Conservation (phyloP, 208 protist genomes). For the Leptomonas pyrrhocoris region DNA sequence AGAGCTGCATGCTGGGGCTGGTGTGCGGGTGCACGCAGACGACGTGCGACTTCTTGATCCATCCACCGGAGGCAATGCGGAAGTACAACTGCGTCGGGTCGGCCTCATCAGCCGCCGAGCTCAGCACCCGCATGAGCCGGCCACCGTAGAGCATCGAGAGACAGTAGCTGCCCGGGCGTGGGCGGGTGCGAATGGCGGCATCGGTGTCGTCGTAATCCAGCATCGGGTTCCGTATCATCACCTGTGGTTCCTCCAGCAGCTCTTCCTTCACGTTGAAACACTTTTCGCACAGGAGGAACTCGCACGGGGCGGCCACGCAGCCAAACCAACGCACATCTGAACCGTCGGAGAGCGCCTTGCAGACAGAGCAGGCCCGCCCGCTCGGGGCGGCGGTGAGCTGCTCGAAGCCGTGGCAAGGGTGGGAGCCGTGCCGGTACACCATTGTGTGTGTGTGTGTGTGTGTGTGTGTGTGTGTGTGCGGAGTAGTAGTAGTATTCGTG, state of each 20-base stretch:
- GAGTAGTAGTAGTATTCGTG: too few relatives aligned
- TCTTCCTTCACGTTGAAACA: slow-evolving; percentile 81
- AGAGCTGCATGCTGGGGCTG: slow-evolving; percentile 34
- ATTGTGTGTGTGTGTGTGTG: background rate
- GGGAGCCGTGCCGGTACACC: slow-evolving; percentile 58
- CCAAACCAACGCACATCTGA: slow-evolving; percentile 61
- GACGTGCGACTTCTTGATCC: slow-evolving; percentile 73
- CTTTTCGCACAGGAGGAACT: slow-evolving; percentile 71
- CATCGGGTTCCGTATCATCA: slow-evolving; percentile 74
- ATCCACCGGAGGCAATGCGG: slow-evolving; percentile 69
- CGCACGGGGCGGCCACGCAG: slow-evolving; percentile 53
- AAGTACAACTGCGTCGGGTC: slow-evolving; percentile 65
- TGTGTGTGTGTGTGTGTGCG: slow-evolving; percentile 11
- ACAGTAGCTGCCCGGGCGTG: slow-evolving; percentile 51
- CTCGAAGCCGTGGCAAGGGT: slow-evolving; percentile 66
- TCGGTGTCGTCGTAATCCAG: slow-evolving; percentile 47
- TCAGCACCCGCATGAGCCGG: slow-evolving; percentile 70
- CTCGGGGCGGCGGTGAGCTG: slow-evolving; percentile 12
- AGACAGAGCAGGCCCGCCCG: slow-evolving; percentile 57
- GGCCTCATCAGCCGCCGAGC: slow-evolving; percentile 48
- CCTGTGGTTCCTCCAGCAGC: slow-evolving; percentile 55
- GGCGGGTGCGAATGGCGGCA: slow-evolving; percentile 66
- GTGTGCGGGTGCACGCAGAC: slow-evolving; percentile 52
- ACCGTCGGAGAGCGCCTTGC: slow-evolving; percentile 49
- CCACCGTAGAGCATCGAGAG: slow-evolving; percentile 71